phyloP scores from a whole-genome alignment of 352 stramenopile species.

The Phytophthora meadii region DNA sequence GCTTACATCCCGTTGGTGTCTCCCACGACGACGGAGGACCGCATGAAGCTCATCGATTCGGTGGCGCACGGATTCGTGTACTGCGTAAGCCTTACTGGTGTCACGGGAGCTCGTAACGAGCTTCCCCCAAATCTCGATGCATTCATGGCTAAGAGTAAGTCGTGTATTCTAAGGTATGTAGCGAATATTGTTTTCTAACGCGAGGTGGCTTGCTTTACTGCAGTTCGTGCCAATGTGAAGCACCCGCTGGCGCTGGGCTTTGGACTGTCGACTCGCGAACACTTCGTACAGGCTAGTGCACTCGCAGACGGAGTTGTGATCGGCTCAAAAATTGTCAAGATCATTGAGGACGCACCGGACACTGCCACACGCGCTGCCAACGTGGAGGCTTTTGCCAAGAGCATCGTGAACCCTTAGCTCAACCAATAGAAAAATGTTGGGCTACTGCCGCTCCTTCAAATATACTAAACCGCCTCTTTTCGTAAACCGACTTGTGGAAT shows the following conservation, averaged over 20 bases:
- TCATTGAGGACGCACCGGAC: slow-evolving; percentile 75
- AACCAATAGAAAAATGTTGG: neutral
- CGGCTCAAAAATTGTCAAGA: slow-evolving; percentile 88
- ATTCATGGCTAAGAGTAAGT: slow-evolving; percentile 93
- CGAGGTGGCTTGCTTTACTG: slow-evolving; percentile 13
- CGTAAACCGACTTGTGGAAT: neutral
- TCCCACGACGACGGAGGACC: slow-evolving; percentile 96
- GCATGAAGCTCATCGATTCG: slow-evolving; percentile 86
- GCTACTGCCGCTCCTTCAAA: slow-evolving; percentile 10
- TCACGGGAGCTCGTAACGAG: slow-evolving; percentile 93
- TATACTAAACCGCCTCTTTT: slow-evolving; percentile 18
- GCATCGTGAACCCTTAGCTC: slow-evolving; percentile 61
- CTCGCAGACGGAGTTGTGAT: slow-evolving; percentile 93
- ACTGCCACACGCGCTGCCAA: slow-evolving; percentile 70
- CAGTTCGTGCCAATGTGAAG: slow-evolving; percentile 85
- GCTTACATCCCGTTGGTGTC: slow-evolving; percentile 97
- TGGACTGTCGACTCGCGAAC: slow-evolving; percentile 94
- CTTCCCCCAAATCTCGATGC: slow-evolving; percentile 93
- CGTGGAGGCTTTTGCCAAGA: slow-evolving; percentile 82
- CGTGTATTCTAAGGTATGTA: neutral
- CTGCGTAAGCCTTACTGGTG: slow-evolving; percentile 89
- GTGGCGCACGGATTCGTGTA: slow-evolving; percentile 88
- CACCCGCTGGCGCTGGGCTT: slow-evolving; percentile 97
- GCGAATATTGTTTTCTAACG: neutral
- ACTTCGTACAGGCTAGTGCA: slow-evolving; percentile 91